Percentiles rank a stretch among this genome's conserved stretches.
phyloP scores from a whole-genome alignment of 768 basidiomycete genomes.

The Boletus bicolor region DNA sequence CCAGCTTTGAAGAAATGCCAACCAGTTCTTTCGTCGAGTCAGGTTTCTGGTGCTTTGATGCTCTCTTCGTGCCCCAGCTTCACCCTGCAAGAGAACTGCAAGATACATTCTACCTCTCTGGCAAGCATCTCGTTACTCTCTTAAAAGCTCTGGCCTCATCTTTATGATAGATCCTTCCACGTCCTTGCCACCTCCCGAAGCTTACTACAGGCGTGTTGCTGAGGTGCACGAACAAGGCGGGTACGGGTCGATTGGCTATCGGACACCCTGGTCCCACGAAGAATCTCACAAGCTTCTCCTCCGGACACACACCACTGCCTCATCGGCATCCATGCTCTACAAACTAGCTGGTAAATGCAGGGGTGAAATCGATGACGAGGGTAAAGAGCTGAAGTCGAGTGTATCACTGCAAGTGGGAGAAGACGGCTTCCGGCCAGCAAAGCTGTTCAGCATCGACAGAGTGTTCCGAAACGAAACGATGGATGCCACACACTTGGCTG shows the following conservation, averaged over 20 bases:
- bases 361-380: conserved; percentile 50
- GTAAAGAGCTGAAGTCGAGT: conserved; percentile 3
- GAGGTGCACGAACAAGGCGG: conserved; percentile 83
- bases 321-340: conserved; percentile 91
- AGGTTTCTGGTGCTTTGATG: conserved; percentile 99
- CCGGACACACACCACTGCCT: conserved; percentile 95
- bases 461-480: conserved; percentile 99
- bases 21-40: conserved; percentile 95
- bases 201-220: conserved; percentile 84
- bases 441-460: conserved; percentile 95
- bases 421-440: conserved; percentile 87
- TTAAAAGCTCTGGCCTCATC: background rate
- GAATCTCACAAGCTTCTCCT: conserved; percentile 91
- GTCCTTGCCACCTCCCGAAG: conserved; percentile 70
- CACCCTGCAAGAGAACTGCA: conserved; percentile 97
- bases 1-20: conserved; percentile 97
- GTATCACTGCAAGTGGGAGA: conserved; percentile 25
- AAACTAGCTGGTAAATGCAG: conserved; percentile 84
- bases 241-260: conserved; percentile 93
- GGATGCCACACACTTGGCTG: conserved; percentile 97
- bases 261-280: conserved; percentile 90
- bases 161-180: conserved; percentile 66
- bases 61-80: conserved; percentile 97
- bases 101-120: conserved; percentile 98
- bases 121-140: conserved; percentile 35